Conservation (phyloP, 192 early-diverging fungal genomes). For the Entomortierella lignicola region DNA sequence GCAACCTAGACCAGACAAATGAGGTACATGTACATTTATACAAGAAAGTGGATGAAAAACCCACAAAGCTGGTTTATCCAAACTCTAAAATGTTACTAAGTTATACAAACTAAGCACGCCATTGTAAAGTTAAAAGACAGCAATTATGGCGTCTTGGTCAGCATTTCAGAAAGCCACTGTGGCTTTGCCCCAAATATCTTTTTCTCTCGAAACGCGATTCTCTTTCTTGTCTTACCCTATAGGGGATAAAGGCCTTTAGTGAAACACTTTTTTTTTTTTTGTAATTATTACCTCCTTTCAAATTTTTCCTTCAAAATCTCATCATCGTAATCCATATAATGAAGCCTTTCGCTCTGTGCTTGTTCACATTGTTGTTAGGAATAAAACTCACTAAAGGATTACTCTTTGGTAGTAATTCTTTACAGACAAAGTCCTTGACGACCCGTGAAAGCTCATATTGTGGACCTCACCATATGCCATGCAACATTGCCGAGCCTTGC, state of each 20-base stretch:
- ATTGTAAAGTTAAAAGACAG: background rate
- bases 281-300: too few relatives aligned
- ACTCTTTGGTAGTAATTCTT: slow-evolving; percentile 14
- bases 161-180: too few relatives aligned
- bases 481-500: slow-evolving; percentile 31
- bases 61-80: too few relatives aligned
- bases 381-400: slow-evolving; percentile 3
- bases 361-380: slow-evolving; percentile 1
- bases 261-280: too few relatives aligned
- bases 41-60: too few relatives aligned
- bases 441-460: slow-evolving; percentile 35
- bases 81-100: too few relatives aligned
- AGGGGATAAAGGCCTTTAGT: too few relatives aligned
- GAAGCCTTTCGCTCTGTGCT: slow-evolving; percentile 14
- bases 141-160: background rate
- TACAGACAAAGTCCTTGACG: slow-evolving; percentile 9
- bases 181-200: too few relatives aligned
- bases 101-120: background rate
- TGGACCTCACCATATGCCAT: slow-evolving; percentile 43
- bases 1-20: too few relatives aligned
- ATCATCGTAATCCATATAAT: background rate
- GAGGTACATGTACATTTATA: too few relatives aligned
- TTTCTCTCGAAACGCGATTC: too few relatives aligned
- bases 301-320: background rate
- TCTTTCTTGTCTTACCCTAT: background rate